These are phyloP conservation scores for Pezicula carpinea DNA, from an alignment of 2,329 filamentous ascomycete species.

Conservation along the genomic window DNA sequence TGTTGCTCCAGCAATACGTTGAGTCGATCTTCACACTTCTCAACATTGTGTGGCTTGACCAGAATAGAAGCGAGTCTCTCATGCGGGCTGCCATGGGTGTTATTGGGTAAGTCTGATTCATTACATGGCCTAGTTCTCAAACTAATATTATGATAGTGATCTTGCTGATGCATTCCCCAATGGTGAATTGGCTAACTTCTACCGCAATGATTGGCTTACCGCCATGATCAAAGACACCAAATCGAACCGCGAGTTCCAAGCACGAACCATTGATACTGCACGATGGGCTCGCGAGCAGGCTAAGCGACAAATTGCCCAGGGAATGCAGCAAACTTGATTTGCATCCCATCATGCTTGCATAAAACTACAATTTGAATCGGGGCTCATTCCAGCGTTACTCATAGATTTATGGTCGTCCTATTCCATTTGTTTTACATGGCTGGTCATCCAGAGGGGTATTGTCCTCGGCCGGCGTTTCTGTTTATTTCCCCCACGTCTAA, in stretches of 20 bases:
- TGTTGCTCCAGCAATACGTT: constrained; percentile 71
- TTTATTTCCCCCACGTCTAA: constrained; percentile 8
- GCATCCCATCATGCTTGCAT: constrained; percentile 12
- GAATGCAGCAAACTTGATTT: constrained; percentile 28
- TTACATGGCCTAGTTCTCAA: neutral
- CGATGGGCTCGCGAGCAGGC: constrained; percentile 97
- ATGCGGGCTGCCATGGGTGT: constrained; percentile 96
- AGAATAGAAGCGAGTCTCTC: constrained; percentile 84
- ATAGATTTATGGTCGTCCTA: constrained; percentile 7
- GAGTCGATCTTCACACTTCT: constrained; percentile 84
- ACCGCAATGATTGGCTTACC: constrained; percentile 88
- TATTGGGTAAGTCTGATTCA: constrained; percentile 65
- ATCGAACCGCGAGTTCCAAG: constrained; percentile 78
- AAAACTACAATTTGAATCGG: constrained; percentile 20
- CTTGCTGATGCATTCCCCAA: constrained; percentile 90
- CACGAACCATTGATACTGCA: constrained; percentile 87
- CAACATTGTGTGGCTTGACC: constrained; percentile 72
- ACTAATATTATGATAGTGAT: constrained; percentile 54
- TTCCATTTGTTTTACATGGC: constrained; percentile 15
- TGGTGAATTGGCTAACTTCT: constrained; percentile 77
- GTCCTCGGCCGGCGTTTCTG: constrained; percentile 29
- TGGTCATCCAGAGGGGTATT: constrained; percentile 29
- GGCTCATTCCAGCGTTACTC: neutral
- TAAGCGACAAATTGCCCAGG: constrained; percentile 71
- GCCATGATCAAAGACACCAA: constrained; percentile 88